phyloP scores from a whole-genome alignment of 176 grass and related monocot genomes.

The Tuctoria greenei region DNA sequence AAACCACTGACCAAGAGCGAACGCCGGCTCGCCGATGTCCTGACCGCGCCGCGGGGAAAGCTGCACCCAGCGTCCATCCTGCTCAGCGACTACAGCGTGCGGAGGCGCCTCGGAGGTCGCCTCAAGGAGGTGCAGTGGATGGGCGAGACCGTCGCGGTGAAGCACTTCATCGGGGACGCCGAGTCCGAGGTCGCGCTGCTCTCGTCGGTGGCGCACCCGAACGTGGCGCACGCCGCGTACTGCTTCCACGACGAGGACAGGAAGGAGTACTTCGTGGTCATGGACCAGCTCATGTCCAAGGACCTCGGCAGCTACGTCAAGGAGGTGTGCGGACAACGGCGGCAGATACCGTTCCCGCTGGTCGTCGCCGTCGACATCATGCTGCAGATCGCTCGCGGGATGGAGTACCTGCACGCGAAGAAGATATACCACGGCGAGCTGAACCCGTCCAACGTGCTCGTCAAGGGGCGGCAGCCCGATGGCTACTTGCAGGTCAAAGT shows the following conservation, averaged over 20 bases:
- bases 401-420: conserved; percentile 82
- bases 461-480: conserved; percentile 52
- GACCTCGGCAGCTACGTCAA: conserved; percentile 68
- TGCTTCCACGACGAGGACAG: conserved; percentile 85
- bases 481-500: conserved; percentile 82
- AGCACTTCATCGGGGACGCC: conserved; percentile 70
- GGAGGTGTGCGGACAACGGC: conserved; percentile 54
- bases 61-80: conserved; percentile 58
- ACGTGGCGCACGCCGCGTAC: conserved; percentile 58
- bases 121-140: conserved; percentile 96
- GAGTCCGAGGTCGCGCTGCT: conserved; percentile 60
- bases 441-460: conserved; percentile 71
- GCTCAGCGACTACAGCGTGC: conserved; percentile 68
- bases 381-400: conserved; percentile 86
- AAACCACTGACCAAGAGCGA: conserved; percentile 57
- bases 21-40: conserved; percentile 62
- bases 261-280: conserved; percentile 71
- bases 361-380: conserved; percentile 74
- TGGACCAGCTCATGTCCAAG: conserved; percentile 75
- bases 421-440: conserved; percentile 77
- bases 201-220: conserved; percentile 69
- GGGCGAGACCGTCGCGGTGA: conserved; percentile 72
- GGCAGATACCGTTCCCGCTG: conserved; percentile 61
- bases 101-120: conserved; percentile 50
- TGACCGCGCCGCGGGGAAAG: conserved; percentile 54